Evolutionary conservation across 1,139 yeast genomes (phyloP), one percentile per base, ranked within the genome.

Genomic region (Hyphopichia fennica): DNA sequence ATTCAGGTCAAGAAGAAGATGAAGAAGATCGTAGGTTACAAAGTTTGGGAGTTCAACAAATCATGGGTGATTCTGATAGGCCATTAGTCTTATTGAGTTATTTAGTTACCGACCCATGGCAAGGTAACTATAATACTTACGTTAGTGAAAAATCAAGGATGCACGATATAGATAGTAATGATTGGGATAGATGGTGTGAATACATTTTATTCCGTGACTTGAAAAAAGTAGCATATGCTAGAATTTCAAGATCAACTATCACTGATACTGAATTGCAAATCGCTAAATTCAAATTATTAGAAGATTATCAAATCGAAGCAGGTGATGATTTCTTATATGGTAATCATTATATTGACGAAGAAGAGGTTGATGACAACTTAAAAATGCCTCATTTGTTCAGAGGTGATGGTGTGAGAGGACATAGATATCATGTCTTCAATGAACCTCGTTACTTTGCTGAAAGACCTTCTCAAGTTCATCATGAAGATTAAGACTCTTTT

Each of bases 161-260:
- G 93, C 81, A 84, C 53, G 99, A 93, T 62, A 90, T 93, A 51
- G 99, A 93, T 60, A 84, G 91, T 40, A 74, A 86, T 10, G 99
- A 93, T 62, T 88, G 95, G 86, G 99, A 93, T 60, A 81, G 99
- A 68, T 93, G 99, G 99, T 93, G 99, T 69, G 96, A 93, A 67
- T 93, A 93, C 66, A 90, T 93, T 48, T 69, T 93, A 51, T 93
- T 86, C 77, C 87, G 93, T 62, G 84, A 86, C 46, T 70, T 93
- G 65, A 85, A 82, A 62, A 86, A 96, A 63, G 82, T 87, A 2
- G 98, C 96, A 1, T 93, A 93, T 61, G 98, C 98, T 2, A 82
- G 99, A 62, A 86, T 93, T 34, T 84, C 96, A 37, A 79, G 99
- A 58, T 88, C 95, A 8, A 84, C 96, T 2, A 91, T 93, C 51